Base-by-base conservation (phyloP, 2,329 filamentous ascomycete species). In the Aspergillus fumigatiaffinis region DNA sequence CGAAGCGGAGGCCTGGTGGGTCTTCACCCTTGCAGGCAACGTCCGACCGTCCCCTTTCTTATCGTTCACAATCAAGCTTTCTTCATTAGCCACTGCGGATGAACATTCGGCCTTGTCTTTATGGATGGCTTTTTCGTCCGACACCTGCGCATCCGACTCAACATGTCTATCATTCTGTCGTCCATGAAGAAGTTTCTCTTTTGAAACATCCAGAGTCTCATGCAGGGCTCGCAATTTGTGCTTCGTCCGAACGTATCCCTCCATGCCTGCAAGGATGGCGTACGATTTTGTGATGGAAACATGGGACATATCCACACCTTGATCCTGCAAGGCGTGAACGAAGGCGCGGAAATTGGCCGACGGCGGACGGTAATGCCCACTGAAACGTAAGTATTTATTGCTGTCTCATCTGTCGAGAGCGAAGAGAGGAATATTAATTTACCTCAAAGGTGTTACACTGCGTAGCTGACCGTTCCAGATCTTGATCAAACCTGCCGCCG, bases 361-460 rank as follows among this genome's bases (percentile, higher is more conserved):
- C 0, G 92, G 90, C 0, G 92, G 92, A 0, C 91, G 85, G 71
- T 96, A 96, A 74, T 96, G 92, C 0, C 92, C 92, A 65, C 84
- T 87, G 1, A 85, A 75, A 2, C 83, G 68, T 63, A 63, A 70
- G 55, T 32, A 38, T 17, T 38, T 6, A 38, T 38, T 1, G 1
- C 14, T 17, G 32, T 26, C n/a, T 7, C 12, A 26, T 38, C 6
- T 7, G 21, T 17, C n/a, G 29, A 28, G 14, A 35, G 17, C 32
- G 28, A 21, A 28, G 23, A 29, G n/a, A 38, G 20, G 35, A 17
- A 35, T 41, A 29, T 25, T 53, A 2, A 42, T 23, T 25, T 64
- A 68, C 42, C 75, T 79, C 3, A 84, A 68, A 0, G 81, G 91
- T 3, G 87, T 90, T 8, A 95, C 79, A 52, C 86, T 87, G 1